phyloP scores from a whole-genome alignment of 441 rosid species.

The Gossypium trilobum region DNA sequence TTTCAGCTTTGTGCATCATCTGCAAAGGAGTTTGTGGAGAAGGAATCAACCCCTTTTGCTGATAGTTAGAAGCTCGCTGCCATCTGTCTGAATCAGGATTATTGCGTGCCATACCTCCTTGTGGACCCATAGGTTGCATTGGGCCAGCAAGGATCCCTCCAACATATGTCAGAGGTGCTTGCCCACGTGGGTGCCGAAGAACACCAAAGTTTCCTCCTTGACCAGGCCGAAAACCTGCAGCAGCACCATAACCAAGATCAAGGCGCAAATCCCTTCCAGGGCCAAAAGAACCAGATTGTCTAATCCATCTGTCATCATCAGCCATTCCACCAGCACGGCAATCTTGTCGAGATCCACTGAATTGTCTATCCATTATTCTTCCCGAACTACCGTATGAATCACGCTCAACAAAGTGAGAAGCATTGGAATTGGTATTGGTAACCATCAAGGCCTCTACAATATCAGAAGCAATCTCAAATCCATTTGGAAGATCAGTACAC shows the following conservation, averaged over 20 bases:
- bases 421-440: constrained; percentile 24
- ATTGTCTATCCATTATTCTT: constrained; percentile 55
- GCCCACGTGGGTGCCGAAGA: constrained; percentile 20
- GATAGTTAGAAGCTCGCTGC: constrained; percentile 67
- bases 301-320: constrained; percentile 74
- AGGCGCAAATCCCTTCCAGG: constrained; percentile 46
- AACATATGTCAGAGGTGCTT: constrained; percentile 32
- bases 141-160: constrained; percentile 74
- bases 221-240: constrained; percentile 50
- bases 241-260: constrained; percentile 45
- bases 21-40: constrained; percentile 76
- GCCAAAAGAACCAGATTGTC: constrained; percentile 40
- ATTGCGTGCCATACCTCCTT: constrained; percentile 58
- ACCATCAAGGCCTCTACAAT: constrained; percentile 41
- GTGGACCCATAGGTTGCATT: constrained; percentile 60
- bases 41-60: constrained; percentile 71
- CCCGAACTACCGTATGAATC: constrained; percentile 54
- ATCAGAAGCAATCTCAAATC: constrained; percentile 48
- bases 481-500: constrained; percentile 63
- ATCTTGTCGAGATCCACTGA: constrained; percentile 52
- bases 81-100: constrained; percentile 72
- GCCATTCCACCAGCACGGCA: constrained; percentile 51
- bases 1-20: constrained; percentile 78
- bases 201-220: constrained; percentile 71
- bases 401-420: constrained; percentile 40